A percentile compares a stretch with the other conserved stretches of the same genome.
phyloP scores from a whole-genome alignment of 768 basidiomycete genomes.

The Termitomyces sp. region DNA sequence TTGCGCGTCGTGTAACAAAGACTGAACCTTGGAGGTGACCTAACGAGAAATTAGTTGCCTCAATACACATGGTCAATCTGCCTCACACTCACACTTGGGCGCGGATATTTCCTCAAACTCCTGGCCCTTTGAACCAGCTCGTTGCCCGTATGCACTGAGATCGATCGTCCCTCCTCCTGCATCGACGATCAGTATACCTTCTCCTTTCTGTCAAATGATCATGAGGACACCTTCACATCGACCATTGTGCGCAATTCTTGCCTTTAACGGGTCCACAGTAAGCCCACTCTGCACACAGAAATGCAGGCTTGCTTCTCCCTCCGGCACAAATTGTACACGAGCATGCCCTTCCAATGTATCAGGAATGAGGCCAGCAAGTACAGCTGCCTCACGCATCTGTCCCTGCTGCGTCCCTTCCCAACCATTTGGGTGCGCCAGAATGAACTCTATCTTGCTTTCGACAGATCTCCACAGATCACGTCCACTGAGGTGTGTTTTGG shows the following conservation, averaged over 20 bases:
- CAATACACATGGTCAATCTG: background rate
- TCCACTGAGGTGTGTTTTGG: constrained; percentile 18
- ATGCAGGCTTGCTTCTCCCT: background rate
- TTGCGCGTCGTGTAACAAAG: background rate
- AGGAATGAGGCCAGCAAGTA: constrained; percentile 44
- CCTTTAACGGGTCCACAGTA: background rate
- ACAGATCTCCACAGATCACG: constrained; percentile 40
- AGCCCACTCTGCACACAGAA: background rate
- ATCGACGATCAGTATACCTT: constrained; percentile 51
- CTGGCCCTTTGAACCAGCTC: constrained; percentile 6
- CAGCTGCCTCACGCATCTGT: constrained; percentile 49
- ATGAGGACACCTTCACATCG: background rate
- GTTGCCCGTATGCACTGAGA: constrained; percentile 46
- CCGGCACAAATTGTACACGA: background rate
- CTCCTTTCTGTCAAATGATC: constrained; percentile 26
- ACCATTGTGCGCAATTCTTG: background rate
- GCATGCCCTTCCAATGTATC: constrained; percentile 19
- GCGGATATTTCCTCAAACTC: constrained; percentile 3
- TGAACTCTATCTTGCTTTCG: constrained; percentile 37
- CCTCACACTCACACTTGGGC: constrained; percentile 1
- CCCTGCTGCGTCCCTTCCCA: constrained; percentile 60
- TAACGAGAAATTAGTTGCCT: background rate
- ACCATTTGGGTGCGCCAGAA: constrained; percentile 60
- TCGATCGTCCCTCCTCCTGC: constrained; percentile 62
- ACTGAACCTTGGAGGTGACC: constrained; percentile 3